Base-by-base conservation (phyloP, 345 rosid species). In the Streptanthus diversifolius region DNA sequence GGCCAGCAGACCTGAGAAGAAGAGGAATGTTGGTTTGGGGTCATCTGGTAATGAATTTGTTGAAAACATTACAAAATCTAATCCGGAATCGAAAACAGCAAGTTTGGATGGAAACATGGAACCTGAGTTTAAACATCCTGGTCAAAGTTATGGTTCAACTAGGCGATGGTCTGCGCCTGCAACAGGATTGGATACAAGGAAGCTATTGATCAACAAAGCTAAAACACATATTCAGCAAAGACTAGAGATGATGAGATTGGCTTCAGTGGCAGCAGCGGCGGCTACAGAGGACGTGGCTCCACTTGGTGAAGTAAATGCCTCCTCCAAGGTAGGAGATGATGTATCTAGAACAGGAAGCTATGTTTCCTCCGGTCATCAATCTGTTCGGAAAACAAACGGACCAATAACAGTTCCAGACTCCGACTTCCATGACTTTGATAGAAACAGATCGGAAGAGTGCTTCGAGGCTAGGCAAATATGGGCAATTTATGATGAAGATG, bases 401-500 rank as follows among this genome's bases (percentile, higher is more conserved):
- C 88, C 99, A 43, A 55, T 85, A 52, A 84, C 81, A 37, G 98
- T 95, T 21, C 98, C 99, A 52, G 99, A 95, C 77, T 83, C 96
- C 1, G 99, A 95, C 72, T 95, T 95, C 82, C 99, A 91, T 80
- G 96, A 95, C 73, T 95, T 95, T 52, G 98, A 95, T 80, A 87
- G 84, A 57, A 93, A 88, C 76, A 82, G 99, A 79, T 83, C 88
- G 10, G 99, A 95, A 83, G 96, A 91, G 64, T 85, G 91, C 86
- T 95, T 95, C 74, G 75, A 85, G 79, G 92, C 96, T 15, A 91
- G 88, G 83, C 96, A 95, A 68, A 86, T 95, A 82, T 95, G 97
- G 97, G 99, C 99, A 45, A 73, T 95, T 15, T 95, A 91, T 66
- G 99, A 95, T 40, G 99, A 95, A 79, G 96, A 95, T 48, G 97